phyloP scores from a whole-genome alignment of 495 filamentous ascomycete species.

The Hypoxylon intermedium region DNA sequence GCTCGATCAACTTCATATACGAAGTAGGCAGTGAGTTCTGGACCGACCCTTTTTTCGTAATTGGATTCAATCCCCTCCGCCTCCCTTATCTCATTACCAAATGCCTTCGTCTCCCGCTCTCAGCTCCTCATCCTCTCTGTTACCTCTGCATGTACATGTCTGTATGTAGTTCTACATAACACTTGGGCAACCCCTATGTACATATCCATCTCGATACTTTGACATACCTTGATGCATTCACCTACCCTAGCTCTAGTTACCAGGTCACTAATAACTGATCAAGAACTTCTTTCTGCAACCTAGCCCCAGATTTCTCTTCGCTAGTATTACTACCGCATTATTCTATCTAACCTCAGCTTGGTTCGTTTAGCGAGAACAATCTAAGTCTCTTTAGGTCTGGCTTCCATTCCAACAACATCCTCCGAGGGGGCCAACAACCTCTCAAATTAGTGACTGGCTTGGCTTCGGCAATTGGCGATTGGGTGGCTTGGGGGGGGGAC shows the following conservation, averaged over 20 bases:
- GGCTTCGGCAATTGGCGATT: slow-evolving; percentile 32
- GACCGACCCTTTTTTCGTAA: slow-evolving; percentile 5
- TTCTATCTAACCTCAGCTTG: neutral
- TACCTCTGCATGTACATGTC: neutral
- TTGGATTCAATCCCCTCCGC: slow-evolving; percentile 12
- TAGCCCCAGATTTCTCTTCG: slow-evolving; percentile 24
- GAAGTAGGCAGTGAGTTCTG: slow-evolving; percentile 5
- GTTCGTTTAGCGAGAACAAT: slow-evolving; percentile 21
- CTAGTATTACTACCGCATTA: slow-evolving; percentile 12
- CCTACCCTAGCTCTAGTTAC: neutral
- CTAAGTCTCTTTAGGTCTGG: slow-evolving; percentile 24
- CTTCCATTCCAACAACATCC: slow-evolving; percentile 20
- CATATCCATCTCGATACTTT: neutral
- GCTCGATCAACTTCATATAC: neutral
- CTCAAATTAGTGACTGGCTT: slow-evolving; percentile 13
- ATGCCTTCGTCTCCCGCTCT: slow-evolving; percentile 10
- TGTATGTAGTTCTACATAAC: neutral
- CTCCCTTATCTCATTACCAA: too few species aligned
- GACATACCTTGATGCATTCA: neutral
- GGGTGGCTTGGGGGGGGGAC: slow-evolving; percentile 8
- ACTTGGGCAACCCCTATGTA: neutral
- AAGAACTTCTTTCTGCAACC: neutral
- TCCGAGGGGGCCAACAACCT: slow-evolving; percentile 7
- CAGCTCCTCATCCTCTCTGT: neutral
- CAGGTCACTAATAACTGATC: slow-evolving; percentile 2